Evolutionary conservation across 2,329 filamentous ascomycete genomes (phyloP).

Genomic region (Trichoderma guizhouense): DNA sequence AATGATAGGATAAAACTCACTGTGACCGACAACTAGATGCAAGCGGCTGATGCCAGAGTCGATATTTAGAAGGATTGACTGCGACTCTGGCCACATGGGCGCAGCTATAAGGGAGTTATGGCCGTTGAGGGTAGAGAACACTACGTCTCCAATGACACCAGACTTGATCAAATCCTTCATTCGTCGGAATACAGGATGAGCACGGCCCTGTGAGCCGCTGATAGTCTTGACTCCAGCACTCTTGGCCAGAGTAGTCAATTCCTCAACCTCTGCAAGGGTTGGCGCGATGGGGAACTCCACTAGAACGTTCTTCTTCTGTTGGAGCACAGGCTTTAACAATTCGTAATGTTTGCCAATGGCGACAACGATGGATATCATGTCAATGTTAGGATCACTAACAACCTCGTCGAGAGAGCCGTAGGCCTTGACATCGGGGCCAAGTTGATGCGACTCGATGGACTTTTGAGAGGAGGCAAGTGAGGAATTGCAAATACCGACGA

Average conservation of each 20-base stretch:
- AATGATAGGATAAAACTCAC: not conserved
- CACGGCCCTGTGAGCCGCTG: slow-evolving; percentile 2
- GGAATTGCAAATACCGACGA: slow-evolving; percentile 4
- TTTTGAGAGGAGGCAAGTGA: not conserved
- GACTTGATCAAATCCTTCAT: not conserved
- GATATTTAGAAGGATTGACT: not conserved
- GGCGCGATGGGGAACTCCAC: slow-evolving; percentile 3
- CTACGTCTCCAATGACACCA: not conserved
- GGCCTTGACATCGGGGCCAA: slow-evolving; percentile 1
- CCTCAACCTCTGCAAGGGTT: slow-evolving; percentile 2
- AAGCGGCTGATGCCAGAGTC: slow-evolving; percentile 7
- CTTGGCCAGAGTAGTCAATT: not conserved
- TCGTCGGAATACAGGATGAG: not conserved
- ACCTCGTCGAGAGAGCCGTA: slow-evolving; percentile 1
- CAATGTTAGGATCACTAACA: not conserved
- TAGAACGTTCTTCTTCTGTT: not conserved
- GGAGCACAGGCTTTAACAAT: not conserved
- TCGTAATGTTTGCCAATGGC: slow-evolving; percentile 5
- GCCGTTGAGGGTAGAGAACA: slow-evolving; percentile 1
- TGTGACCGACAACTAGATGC: not conserved
- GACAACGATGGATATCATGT: slow-evolving; percentile 1
- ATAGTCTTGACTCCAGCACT: not conserved
- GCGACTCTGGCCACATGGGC: slow-evolving; percentile 1
- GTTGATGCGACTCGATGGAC: slow-evolving; percentile 4
- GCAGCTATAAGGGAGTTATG: not conserved